These are phyloP conservation scores for Tulasnella sp. DNA, from an alignment of 768 basidiomycete genomes.

Conservation along the genomic window DNA sequence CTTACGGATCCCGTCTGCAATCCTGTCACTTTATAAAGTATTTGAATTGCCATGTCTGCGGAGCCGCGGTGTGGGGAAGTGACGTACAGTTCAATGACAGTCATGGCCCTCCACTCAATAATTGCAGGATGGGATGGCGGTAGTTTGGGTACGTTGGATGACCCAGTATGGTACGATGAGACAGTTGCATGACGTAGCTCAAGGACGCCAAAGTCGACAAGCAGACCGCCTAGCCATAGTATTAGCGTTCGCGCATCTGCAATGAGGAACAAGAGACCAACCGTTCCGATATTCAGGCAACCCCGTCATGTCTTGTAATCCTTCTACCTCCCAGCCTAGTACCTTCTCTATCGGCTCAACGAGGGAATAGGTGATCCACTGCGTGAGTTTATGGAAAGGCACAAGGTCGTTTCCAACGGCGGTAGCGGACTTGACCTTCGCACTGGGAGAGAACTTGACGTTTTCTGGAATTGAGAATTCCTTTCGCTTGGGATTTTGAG, in stretches of 20 bases:
- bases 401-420: constrained; percentile 59
- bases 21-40: constrained; percentile 51
- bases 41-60: constrained; percentile 1
- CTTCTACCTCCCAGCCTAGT: constrained; percentile 71
- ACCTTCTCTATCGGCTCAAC: constrained; percentile 70
- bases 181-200: constrained; percentile 47
- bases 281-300: constrained; percentile 94
- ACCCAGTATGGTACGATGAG: constrained; percentile 31
- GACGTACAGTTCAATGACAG: constrained; percentile 78
- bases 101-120: constrained; percentile 94
- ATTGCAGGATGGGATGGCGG: constrained; percentile 76
- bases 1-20: constrained; percentile 54
- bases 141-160: constrained; percentile 47
- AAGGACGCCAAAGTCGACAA: constrained; percentile 74
- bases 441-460: constrained; percentile 18
- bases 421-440: not conserved
- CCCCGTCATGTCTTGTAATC: constrained; percentile 76
- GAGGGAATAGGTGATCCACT: constrained; percentile 86
- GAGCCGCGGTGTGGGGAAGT: not conserved
- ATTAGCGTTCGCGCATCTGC: not conserved
- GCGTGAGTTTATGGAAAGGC: constrained; percentile 92
- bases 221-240: constrained; percentile 53
- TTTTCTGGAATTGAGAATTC: constrained; percentile 15
- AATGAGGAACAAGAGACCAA: constrained; percentile 22
- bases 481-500: constrained; percentile 22